Evolutionary conservation across 1,284 basidiomycete species (phyloP).

Genomic region (Peniophora sp.): DNA sequence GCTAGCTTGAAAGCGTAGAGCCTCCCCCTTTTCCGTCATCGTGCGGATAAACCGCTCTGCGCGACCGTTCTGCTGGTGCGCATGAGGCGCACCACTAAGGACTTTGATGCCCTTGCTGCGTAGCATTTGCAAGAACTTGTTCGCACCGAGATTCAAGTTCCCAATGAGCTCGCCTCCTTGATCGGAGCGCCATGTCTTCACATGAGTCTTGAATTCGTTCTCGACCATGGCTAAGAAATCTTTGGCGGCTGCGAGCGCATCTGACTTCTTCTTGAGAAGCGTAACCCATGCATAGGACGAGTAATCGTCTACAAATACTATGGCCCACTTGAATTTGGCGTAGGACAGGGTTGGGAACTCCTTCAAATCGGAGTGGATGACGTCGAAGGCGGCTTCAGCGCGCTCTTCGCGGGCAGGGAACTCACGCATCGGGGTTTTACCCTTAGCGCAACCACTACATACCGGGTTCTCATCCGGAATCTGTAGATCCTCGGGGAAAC

Average conservation of each 20-base stretch:
- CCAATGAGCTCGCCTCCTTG: background rate
- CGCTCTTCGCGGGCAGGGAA: constrained; percentile 8
- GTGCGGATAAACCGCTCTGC: constrained; percentile 1
- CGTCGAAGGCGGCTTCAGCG: constrained; percentile 11
- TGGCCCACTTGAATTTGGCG: constrained; percentile 16
- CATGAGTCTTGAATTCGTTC: background rate
- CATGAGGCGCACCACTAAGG: background rate
- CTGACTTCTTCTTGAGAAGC: background rate
- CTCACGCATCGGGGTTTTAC: constrained; percentile 5
- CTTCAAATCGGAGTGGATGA: constrained; percentile 19
- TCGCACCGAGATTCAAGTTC: no score
- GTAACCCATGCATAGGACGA: constrained; percentile 8
- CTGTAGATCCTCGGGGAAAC: constrained; percentile 9
- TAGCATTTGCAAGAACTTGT: background rate
- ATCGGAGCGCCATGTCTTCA: background rate
- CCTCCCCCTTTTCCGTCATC: constrained; percentile 11
- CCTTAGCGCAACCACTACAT: constrained; percentile 18
- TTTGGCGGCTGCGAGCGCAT: background rate
- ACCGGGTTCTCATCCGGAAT: constrained; percentile 7
- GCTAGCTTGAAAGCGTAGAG: constrained; percentile 14
- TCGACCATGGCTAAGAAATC: background rate
- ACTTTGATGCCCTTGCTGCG: background rate
- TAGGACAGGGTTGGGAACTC: constrained; percentile 14
- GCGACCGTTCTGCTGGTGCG: background rate
- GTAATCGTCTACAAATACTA: constrained; percentile 23